Conservation (phyloP, 352 stramenopile species). For the Phytophthora litchii region DNA sequence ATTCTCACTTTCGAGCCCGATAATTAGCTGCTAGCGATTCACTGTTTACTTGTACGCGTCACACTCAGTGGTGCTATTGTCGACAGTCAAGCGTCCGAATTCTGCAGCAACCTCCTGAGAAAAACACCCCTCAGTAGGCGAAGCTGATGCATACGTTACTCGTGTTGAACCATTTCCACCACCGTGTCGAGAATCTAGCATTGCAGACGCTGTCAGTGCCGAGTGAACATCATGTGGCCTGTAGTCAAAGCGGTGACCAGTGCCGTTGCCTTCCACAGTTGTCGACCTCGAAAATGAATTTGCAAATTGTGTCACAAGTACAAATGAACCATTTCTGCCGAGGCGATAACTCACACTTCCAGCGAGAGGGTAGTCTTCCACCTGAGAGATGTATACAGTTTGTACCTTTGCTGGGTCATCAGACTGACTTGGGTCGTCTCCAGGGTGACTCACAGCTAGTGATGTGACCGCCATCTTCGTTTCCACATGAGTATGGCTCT, state of each 20-base stretch:
- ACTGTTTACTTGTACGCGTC: conserved; percentile 17
- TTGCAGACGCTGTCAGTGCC: conserved; percentile 25
- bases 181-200: conserved; percentile 26
- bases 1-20: too few species aligned
- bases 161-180: conserved; percentile 29
- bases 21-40: too few species aligned
- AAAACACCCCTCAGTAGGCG: conserved; percentile 25
- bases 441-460: conserved; percentile 9
- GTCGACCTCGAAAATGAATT: conserved; percentile 51
- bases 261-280: conserved; percentile 18
- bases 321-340: conserved; percentile 40
- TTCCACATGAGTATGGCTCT: conserved; percentile 40
- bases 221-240: conserved; percentile 17
- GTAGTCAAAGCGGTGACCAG: conserved; percentile 21
- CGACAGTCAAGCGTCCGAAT: conserved; percentile 19
- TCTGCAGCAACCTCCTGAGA: conserved; percentile 13
- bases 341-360: conserved; percentile 55
- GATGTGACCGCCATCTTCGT: conserved; percentile 40
- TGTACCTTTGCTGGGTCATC: conserved; percentile 10
- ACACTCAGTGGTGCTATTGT: conserved; percentile 24
- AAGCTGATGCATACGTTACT: conserved; percentile 24
- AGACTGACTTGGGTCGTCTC: background rate
- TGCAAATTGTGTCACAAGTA: conserved; percentile 47
- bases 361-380: conserved; percentile 59
- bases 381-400: conserved; percentile 30